A percentile compares a stretch with the other conserved stretches of the same genome.
These are phyloP conservation scores for Colletotrichum tofieldiae DNA, from an alignment of 2,329 filamentous ascomycete species.

Conservation along the genomic window DNA sequence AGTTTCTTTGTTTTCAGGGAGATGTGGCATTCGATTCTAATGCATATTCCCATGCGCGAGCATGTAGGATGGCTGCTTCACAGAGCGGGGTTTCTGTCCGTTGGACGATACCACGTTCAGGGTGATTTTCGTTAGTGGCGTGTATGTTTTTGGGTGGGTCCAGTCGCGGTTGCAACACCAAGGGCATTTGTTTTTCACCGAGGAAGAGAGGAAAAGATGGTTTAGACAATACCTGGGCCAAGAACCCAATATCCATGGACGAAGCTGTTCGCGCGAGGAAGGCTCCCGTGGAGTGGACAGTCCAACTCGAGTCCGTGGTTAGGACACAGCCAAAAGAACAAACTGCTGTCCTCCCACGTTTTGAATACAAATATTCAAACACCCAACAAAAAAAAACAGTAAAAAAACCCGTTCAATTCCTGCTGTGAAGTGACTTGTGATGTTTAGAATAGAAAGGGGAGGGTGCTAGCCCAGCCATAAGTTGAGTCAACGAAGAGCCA, in stretches of 20 bases:
- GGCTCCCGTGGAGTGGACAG: not conserved
- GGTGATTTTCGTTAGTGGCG: slow-evolving; percentile 4
- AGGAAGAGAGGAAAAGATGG: slow-evolving; percentile 28
- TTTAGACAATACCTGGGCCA: slow-evolving; percentile 42
- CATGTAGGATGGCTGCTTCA: not conserved
- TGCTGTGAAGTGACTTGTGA: not conserved
- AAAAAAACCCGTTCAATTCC: not conserved
- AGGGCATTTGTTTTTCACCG: not conserved
- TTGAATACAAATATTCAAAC: slow-evolving; percentile 18
- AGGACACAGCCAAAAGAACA: not conserved
- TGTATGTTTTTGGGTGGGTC: not conserved
- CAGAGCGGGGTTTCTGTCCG: slow-evolving; percentile 19
- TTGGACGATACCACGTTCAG: slow-evolving; percentile 34
- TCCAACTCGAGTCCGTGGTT: not conserved
- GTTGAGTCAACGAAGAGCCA: too few species aligned
- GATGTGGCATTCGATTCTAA: slow-evolving; percentile 26
- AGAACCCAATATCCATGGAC: slow-evolving; percentile 27
- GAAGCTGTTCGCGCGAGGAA: slow-evolving; percentile 6
- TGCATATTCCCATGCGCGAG: slow-evolving; percentile 31
- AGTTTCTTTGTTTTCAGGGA: slow-evolving; percentile 36
- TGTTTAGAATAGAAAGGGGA: too few species aligned
- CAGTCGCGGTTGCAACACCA: not conserved
- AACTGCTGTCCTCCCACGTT: not conserved
- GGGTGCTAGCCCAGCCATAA: too few species aligned
- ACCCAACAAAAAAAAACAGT: not conserved